Conservation (phyloP, 345 rosid species). For the Gossypium mustelinum region DNA sequence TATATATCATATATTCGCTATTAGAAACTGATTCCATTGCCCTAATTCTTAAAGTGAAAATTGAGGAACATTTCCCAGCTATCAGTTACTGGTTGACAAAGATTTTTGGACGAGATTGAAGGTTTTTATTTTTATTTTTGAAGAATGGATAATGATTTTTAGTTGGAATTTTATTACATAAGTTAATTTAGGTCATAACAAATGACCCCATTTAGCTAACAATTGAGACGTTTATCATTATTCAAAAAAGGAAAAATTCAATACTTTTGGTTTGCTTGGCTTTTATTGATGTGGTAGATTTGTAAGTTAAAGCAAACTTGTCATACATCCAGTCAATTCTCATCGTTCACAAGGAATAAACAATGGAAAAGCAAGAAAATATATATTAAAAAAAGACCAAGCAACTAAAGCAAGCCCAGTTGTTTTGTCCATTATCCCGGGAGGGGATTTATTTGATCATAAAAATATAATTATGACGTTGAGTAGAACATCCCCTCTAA, state of each 20-base stretch:
- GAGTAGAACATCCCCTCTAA: not conserved
- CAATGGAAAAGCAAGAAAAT: not conserved
- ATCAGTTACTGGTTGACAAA: conserved; percentile 15
- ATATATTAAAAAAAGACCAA: conserved; percentile 35
- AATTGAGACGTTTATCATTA: not conserved
- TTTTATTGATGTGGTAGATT: conserved; percentile 29
- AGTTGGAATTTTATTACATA: not conserved
- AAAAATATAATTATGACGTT: conserved; percentile 5
- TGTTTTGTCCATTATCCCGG: not conserved
- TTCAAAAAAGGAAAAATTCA: not conserved
- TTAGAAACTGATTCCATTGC: conserved; percentile 10
- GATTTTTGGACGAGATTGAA: not conserved
- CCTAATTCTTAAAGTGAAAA: too few relatives aligned
- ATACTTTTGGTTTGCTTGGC: conserved; percentile 8
- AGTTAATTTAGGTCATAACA: not conserved
- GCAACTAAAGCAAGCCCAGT: conserved; percentile 22
- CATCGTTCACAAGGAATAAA: conserved; percentile 33
- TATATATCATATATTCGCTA: not conserved
- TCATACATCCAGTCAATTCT: conserved; percentile 15
- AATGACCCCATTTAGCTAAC: not conserved
- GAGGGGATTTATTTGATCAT: conserved; percentile 8
- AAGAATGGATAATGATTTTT: not conserved
- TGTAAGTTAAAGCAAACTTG: conserved; percentile 49
- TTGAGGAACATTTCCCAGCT: conserved; percentile 9
- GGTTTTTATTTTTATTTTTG: not conserved